Percentiles rank a stretch among this genome's conserved stretches.
Evolutionary conservation across 176 grass and related monocot genomes (phyloP).

Genomic region (Avena sativa): DNA sequence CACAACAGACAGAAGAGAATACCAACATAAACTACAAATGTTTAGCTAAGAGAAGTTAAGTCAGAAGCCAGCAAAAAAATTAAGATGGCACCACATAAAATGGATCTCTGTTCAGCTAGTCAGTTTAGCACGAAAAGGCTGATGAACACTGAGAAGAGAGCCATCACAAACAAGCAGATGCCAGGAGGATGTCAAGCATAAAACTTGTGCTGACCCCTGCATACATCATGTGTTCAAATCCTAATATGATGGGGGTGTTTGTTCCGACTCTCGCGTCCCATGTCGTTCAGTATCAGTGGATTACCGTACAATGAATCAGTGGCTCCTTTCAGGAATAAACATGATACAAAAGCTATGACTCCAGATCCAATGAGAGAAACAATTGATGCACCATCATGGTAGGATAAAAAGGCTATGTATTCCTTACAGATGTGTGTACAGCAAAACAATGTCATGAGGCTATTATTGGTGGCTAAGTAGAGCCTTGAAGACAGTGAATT

Average conservation of each 20-base stretch:
- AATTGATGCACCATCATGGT: background rate
- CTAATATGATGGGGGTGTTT: background rate
- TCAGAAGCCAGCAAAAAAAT: no score
- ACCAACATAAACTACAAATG: no score
- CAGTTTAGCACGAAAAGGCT: background rate
- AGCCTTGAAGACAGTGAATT: background rate
- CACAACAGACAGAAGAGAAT: no score
- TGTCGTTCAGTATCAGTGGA: background rate
- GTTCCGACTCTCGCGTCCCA: background rate
- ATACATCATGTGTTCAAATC: background rate
- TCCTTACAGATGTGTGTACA: background rate
- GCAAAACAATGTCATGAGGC: background rate
- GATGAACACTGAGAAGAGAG: background rate
- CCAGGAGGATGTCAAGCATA: background rate
- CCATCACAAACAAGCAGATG: background rate
- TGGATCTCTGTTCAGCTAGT: background rate
- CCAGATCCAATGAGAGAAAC: background rate
- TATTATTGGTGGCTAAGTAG: background rate
- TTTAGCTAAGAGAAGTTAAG: no score
- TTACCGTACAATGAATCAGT: conserved; percentile 5
- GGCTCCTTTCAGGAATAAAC: background rate
- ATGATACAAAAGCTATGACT: background rate
- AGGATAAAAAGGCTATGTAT: background rate
- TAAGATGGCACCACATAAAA: no score
- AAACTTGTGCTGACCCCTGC: background rate